These are phyloP conservation scores for Herpetomonas tarakana DNA, from an alignment of 208 protist genomes.

Conservation along the genomic window DNA sequence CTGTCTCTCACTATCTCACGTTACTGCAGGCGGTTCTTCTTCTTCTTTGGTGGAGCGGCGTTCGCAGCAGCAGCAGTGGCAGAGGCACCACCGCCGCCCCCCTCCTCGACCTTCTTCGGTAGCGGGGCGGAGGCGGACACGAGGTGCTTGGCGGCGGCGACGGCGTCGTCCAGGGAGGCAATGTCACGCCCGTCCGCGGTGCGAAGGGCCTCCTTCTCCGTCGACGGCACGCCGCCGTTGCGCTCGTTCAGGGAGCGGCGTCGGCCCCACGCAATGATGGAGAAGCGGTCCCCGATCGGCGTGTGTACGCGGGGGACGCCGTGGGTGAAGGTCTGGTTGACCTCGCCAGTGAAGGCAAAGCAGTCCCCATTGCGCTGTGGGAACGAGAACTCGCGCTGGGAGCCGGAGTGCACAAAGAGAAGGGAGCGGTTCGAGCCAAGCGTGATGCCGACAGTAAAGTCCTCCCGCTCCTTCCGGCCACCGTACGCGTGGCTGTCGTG, in stretches of 20 bases:
- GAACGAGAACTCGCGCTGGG: slow-evolving; percentile 84
- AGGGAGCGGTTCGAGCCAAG: slow-evolving; percentile 82
- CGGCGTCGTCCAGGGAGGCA: slow-evolving; percentile 63
- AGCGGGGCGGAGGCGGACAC: slow-evolving; percentile 28
- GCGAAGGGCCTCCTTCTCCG: slow-evolving; percentile 10
- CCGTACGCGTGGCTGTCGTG: slow-evolving; percentile 93
- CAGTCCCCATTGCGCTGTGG: slow-evolving; percentile 91
- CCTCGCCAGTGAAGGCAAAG: slow-evolving; percentile 90
- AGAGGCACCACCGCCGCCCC: slow-evolving; percentile 3
- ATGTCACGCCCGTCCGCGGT: slow-evolving; percentile 20
- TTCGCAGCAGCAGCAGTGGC: not conserved
- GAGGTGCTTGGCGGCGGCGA: slow-evolving; percentile 55
- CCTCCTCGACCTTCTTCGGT: not conserved
- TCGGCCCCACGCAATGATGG: slow-evolving; percentile 90
- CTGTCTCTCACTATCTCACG: no score
- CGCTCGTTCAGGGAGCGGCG: slow-evolving; percentile 70
- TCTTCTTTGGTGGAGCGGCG: slow-evolving; percentile 30
- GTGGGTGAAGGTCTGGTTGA: slow-evolving; percentile 88
- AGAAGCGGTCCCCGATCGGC: slow-evolving; percentile 75
- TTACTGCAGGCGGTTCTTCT: slow-evolving; percentile 83
- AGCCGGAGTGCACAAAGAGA: slow-evolving; percentile 86
- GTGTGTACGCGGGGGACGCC: slow-evolving; percentile 81
- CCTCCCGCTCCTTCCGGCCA: slow-evolving; percentile 60
- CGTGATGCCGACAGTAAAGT: slow-evolving; percentile 91
- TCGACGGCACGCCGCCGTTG: slow-evolving; percentile 61